A percentile compares a stretch with the other conserved stretches of the same genome.
Conservation (phyloP, 2,329 filamentous ascomycete genomes). For the Cryphonectria parasitica region DNA sequence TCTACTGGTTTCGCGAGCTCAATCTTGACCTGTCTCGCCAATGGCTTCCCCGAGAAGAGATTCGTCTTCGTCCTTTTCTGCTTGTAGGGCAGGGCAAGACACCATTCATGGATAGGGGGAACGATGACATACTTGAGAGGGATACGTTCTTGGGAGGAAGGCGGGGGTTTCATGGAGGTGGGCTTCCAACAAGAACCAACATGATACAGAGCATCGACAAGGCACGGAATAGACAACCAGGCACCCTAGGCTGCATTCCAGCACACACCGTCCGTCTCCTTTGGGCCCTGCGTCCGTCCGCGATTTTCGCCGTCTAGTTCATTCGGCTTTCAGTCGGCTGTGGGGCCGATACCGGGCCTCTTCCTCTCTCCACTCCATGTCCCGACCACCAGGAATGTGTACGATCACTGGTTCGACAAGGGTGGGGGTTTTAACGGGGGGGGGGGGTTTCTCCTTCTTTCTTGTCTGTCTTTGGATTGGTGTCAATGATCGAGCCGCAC, state of each 20-base stretch:
- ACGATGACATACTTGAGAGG: neutral
- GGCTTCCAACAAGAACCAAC: neutral
- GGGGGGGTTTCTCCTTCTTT: neutral
- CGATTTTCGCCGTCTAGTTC: constrained; percentile 2
- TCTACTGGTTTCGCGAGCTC: constrained; percentile 1
- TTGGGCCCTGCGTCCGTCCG: neutral
- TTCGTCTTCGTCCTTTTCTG: neutral
- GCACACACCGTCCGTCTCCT: neutral
- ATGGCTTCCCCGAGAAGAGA: neutral
- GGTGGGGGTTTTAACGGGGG: no score
- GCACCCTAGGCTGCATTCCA: neutral
- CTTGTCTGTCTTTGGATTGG: constrained; percentile 12
- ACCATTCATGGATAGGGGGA: neutral
- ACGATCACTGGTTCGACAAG: neutral
- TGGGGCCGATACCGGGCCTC: constrained; percentile 29
- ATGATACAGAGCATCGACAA: neutral
- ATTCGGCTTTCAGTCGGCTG: constrained; percentile 20
- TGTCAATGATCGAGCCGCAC: constrained; percentile 17
- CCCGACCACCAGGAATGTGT: constrained; percentile 8
- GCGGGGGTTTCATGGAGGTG: neutral
- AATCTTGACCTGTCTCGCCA: neutral
- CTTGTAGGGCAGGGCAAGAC: neutral
- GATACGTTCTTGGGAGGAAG: neutral
- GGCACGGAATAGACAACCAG: neutral
- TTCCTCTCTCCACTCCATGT: neutral